Conservation (phyloP, 495 filamentous ascomycete genomes). For the Penicillium atrosanguineum region DNA sequence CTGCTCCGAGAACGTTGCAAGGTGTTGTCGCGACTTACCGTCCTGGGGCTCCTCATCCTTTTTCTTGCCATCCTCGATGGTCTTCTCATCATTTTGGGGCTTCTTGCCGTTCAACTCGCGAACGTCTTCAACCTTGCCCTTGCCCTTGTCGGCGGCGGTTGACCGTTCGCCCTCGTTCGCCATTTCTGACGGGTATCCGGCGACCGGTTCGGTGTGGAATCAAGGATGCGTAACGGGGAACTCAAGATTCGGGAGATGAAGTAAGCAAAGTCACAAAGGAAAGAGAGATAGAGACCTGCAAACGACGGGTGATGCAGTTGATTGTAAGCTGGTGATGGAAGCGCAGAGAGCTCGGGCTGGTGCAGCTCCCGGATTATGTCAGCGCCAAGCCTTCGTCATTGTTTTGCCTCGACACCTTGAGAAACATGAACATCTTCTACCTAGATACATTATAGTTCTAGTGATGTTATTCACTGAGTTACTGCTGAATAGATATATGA, state of each 20-base stretch:
- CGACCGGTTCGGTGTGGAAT: conserved; percentile 25
- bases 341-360: conserved; percentile 38
- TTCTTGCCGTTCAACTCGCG: conserved; percentile 61
- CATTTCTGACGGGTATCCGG: conserved; percentile 58
- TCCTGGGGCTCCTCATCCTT: conserved; percentile 63
- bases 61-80: conserved; percentile 69
- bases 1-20: conserved; percentile 2
- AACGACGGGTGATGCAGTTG: conserved; percentile 30
- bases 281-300: conserved; percentile 21
- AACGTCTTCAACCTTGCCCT: conserved; percentile 77
- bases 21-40: conserved; percentile 39
- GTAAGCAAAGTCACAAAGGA: conserved; percentile 11
- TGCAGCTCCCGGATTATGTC: conserved; percentile 46
- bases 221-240: conserved; percentile 3
- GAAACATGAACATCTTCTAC: conserved; percentile 1
- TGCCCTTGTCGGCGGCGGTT: conserved; percentile 87
- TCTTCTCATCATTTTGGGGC: conserved; percentile 64
- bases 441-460: neutral
- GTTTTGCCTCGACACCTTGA: conserved; percentile 9
- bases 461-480: too few relatives aligned
- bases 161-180: conserved; percentile 87
- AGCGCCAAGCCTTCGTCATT: conserved; percentile 32
- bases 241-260: neutral
- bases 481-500: too few relatives aligned
- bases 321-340: conserved; percentile 44